Evolutionary conservation across 441 rosid species (phyloP).

Genomic region (Pelargonium myrrhifolium): DNA sequence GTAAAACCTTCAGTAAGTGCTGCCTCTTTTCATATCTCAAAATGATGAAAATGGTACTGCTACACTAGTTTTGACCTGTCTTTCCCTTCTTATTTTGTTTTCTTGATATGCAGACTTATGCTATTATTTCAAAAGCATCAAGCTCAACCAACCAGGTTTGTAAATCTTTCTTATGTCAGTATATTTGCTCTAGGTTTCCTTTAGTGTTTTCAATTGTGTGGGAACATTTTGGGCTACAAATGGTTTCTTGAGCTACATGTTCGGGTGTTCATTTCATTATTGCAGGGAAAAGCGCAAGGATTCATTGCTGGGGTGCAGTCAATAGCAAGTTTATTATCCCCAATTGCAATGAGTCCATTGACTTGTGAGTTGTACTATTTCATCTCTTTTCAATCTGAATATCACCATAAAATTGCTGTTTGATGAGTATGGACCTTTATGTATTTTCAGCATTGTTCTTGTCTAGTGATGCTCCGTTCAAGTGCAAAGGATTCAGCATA

Average conservation of each 20-base stretch:
- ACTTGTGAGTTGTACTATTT: conserved; percentile 13
- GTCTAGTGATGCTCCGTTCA: conserved; percentile 22
- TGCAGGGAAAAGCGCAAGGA: conserved; percentile 9
- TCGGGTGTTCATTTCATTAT: background rate
- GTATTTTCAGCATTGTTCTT: conserved; percentile 30
- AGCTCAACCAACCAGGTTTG: conserved; percentile 24
- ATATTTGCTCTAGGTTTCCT: background rate
- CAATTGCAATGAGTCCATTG: conserved; percentile 26
- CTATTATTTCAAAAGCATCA: conserved; percentile 27
- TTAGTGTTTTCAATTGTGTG: background rate
- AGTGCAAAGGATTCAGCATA: conserved; percentile 26
- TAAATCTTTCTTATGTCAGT: background rate
- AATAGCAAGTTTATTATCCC: conserved; percentile 22
- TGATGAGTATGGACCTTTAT: too few species aligned
- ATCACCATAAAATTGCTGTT: too few species aligned
- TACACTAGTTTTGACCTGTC: background rate
- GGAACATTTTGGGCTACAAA: too few species aligned
- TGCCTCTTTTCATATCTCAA: too few species aligned
- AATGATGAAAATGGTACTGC: background rate
- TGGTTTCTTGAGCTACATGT: background rate
- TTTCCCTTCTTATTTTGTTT: background rate
- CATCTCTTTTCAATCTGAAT: background rate
- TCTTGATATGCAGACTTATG: conserved; percentile 18
- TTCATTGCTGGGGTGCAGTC: conserved; percentile 17
- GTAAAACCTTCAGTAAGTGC: conserved; percentile 24